Evolutionary conservation across 2,329 filamentous ascomycete species (phyloP).

Genomic region (Stagonosporopsis vannaccii): DNA sequence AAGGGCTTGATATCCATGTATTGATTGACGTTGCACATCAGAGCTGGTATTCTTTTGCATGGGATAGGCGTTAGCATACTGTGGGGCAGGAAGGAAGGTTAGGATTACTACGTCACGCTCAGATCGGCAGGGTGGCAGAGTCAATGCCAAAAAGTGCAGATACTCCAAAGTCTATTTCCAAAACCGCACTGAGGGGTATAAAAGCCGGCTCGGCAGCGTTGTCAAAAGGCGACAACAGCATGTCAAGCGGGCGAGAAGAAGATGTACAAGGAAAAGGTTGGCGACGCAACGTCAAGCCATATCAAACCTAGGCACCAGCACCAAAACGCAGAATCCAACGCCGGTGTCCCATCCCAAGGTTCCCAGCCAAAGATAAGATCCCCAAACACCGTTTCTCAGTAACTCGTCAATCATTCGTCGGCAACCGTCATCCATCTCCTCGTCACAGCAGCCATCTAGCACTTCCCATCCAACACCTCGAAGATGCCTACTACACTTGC

Average conservation of each 20-base stretch:
- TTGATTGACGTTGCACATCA: background rate
- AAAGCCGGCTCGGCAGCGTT: conserved; percentile 3
- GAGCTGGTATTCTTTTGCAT: conserved; percentile 1
- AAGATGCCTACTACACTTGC: conserved; percentile 49
- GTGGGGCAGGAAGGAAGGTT: background rate
- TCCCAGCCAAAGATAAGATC: background rate
- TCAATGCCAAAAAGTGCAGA: background rate
- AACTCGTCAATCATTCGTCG: conserved; percentile 7
- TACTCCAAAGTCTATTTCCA: conserved; percentile 10
- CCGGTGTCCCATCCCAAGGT: background rate
- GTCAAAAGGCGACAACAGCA: background rate
- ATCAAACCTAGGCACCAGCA: background rate
- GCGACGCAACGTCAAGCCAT: background rate
- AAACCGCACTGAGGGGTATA: conserved; percentile 13
- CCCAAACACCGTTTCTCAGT: conserved; percentile 6
- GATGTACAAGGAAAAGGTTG: conserved; percentile 10
- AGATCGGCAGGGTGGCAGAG: background rate
- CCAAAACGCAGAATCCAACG: background rate
- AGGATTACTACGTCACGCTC: background rate
- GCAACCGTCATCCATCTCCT: too few species aligned
- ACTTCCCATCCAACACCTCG: conserved; percentile 47
- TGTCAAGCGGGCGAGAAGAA: conserved; percentile 6
- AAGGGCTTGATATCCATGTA: conserved; percentile 2
- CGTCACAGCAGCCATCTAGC: conserved; percentile 13
- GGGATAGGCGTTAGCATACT: conserved; percentile 4